A percentile compares a stretch with the other conserved stretches of the same genome.
These are phyloP conservation scores for Daldinia loculata DNA, from an alignment of 495 filamentous ascomycete species.

Conservation along the genomic window DNA sequence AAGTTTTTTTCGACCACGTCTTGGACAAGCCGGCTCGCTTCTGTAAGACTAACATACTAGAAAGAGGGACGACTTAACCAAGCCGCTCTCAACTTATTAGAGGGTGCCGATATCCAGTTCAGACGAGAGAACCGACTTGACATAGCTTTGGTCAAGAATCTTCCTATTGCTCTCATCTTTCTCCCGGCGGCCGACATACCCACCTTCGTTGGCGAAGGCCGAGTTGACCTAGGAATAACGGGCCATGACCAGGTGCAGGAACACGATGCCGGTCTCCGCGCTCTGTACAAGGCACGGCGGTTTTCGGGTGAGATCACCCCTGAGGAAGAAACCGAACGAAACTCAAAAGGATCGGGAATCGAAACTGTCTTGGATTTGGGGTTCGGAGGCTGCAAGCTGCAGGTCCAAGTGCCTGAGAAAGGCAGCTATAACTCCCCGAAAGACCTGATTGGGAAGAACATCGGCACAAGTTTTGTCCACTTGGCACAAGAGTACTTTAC, in stretches of 20 bases:
- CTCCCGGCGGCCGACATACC: slow-evolving; percentile 97
- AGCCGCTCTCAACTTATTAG: slow-evolving; percentile 84
- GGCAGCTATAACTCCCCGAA: slow-evolving; percentile 72
- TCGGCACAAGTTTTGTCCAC: slow-evolving; percentile 93
- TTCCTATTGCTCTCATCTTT: slow-evolving; percentile 94
- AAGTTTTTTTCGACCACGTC: slow-evolving; percentile 49
- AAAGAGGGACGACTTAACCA: slow-evolving; percentile 92
- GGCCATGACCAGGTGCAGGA: slow-evolving; percentile 92
- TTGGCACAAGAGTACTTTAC: slow-evolving; percentile 84
- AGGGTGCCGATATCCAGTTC: slow-evolving; percentile 96
- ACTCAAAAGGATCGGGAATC: slow-evolving; percentile 60
- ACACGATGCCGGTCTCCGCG: slow-evolving; percentile 76
- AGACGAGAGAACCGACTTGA: slow-evolving; percentile 90
- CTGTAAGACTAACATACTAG: slow-evolving; percentile 32
- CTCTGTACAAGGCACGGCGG: slow-evolving; percentile 59
- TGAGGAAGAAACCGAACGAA: slow-evolving; percentile 49
- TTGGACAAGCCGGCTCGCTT: not conserved
- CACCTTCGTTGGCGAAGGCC: slow-evolving; percentile 93
- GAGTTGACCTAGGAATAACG: slow-evolving; percentile 93
- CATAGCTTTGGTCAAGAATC: slow-evolving; percentile 95
- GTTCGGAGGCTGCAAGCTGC: slow-evolving; percentile 90
- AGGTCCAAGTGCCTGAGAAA: slow-evolving; percentile 94
- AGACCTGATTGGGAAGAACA: slow-evolving; percentile 90
- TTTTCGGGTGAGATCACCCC: slow-evolving; percentile 60
- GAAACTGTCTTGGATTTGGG: slow-evolving; percentile 87